These are phyloP conservation scores for Melastoma candidum DNA, from an alignment of 441 rosid genomes.

Conservation along the genomic window DNA sequence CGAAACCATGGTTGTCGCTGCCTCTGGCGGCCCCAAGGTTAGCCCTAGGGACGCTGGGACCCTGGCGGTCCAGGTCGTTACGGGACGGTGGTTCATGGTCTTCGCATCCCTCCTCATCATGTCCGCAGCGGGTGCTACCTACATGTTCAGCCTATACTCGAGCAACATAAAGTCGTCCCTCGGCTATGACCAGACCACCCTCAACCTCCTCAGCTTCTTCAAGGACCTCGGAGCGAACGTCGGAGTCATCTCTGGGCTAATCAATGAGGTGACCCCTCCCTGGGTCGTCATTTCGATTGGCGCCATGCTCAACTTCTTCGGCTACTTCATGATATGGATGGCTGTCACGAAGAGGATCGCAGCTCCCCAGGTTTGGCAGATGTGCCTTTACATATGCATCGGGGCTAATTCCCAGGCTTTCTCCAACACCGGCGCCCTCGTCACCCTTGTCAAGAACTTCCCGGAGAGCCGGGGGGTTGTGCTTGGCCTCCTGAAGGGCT, in stretches of 20 bases:
- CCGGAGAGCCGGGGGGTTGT: slow-evolving; percentile 51
- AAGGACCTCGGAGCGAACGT: slow-evolving; percentile 67
- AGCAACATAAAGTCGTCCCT: slow-evolving; percentile 20
- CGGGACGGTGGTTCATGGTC: slow-evolving; percentile 26
- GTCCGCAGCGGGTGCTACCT: slow-evolving; percentile 30
- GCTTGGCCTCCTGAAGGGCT: slow-evolving; percentile 51
- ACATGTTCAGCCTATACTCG: slow-evolving; percentile 30
- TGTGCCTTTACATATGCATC: slow-evolving; percentile 48
- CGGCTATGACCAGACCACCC: slow-evolving; percentile 35
- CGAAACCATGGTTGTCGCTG: too few relatives aligned
- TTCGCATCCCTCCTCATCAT: slow-evolving; percentile 30
- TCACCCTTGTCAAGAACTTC: slow-evolving; percentile 51
- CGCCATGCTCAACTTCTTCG: slow-evolving; percentile 48
- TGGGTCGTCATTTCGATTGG: slow-evolving; percentile 47
- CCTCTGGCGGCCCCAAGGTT: too few relatives aligned
- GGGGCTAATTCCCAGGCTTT: slow-evolving; percentile 63
- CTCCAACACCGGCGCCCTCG: slow-evolving; percentile 48
- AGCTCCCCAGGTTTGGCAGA: slow-evolving; percentile 49
- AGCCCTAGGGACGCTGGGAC: too few relatives aligned
- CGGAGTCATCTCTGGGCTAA: slow-evolving; percentile 45
- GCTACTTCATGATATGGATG: slow-evolving; percentile 67
- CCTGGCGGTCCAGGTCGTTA: too few relatives aligned
- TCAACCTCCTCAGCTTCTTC: slow-evolving; percentile 52
- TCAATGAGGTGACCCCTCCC: slow-evolving; percentile 48
- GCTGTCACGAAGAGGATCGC: slow-evolving; percentile 34